A percentile compares a stretch with the other conserved stretches of the same genome.
Conservation (phyloP, 305 asterid species). For the Fraxinus paxiana region DNA sequence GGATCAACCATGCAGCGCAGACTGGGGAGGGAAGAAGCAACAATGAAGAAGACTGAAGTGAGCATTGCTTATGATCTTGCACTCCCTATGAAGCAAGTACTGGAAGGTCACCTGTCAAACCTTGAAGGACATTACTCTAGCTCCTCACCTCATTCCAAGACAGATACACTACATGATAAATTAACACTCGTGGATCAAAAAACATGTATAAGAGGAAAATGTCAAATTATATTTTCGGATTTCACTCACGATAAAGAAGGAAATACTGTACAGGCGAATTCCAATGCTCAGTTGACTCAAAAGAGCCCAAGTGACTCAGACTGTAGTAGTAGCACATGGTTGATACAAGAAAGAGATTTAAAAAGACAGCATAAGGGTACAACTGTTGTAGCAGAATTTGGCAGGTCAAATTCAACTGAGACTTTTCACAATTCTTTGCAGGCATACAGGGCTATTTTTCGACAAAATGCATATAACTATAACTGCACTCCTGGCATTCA, state of each 20-base stretch:
- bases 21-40: conserved; percentile 26
- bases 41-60: conserved; percentile 29
- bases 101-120: conserved; percentile 25
- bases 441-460: conserved; percentile 34
- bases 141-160: conserved; percentile 27
- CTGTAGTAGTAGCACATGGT: conserved; percentile 37
- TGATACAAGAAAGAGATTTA: conserved; percentile 31
- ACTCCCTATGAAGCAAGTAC: conserved; percentile 25
- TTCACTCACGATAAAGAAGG: conserved; percentile 71
- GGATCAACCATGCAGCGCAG: conserved; percentile 24
- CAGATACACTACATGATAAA: conserved; percentile 26
- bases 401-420: conserved; percentile 44
- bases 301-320: conserved; percentile 39
- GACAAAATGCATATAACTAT: conserved; percentile 29
- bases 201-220: conserved; percentile 49
- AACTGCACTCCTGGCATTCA: conserved; percentile 21
- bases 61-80: conserved; percentile 28
- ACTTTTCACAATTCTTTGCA: conserved; percentile 42
- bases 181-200: conserved; percentile 23
- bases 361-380: conserved; percentile 43
- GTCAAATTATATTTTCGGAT: conserved; percentile 66
- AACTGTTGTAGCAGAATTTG: conserved; percentile 36
- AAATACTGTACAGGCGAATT: conserved; percentile 32
- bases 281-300: conserved; percentile 25
- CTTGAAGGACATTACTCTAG: conserved; percentile 27